These are phyloP conservation scores for Eimeria falciformis DNA, from an alignment of 169 alveolate genomes.

Conservation along the genomic window DNA sequence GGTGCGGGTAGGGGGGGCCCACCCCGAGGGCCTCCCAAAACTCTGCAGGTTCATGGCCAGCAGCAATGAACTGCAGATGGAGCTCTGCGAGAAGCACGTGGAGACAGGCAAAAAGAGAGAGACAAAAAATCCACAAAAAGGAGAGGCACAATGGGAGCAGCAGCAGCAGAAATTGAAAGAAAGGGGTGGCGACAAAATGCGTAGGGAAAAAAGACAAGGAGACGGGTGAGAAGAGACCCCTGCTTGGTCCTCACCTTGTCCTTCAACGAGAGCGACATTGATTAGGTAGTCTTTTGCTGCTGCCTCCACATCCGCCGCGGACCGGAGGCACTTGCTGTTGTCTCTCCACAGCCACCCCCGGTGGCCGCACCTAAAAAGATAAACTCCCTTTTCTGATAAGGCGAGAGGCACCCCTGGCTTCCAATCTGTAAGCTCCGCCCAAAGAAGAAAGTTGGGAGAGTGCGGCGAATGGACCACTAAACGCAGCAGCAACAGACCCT, in stretches of 20 bases:
- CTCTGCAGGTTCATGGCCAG: conserved; percentile 61
- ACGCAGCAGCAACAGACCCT: conserved; percentile 38
- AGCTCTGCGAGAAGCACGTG: neutral
- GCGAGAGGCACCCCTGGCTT: conserved; percentile 41
- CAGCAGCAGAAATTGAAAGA: neutral
- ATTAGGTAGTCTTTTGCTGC: conserved; percentile 47
- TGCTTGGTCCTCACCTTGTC: conserved; percentile 32
- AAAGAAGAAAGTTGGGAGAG: conserved; percentile 55
- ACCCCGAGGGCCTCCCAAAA: conserved; percentile 41
- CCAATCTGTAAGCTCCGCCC: conserved; percentile 66
- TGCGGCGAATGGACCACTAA: conserved; percentile 60
- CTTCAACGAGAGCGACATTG: conserved; percentile 58
- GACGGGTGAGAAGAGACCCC: neutral
- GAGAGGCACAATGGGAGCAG: neutral
- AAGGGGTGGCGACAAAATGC: too few relatives aligned
- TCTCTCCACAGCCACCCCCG: conserved; percentile 66
- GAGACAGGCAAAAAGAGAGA: neutral
- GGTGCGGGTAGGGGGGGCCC: conserved; percentile 42
- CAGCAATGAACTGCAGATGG: conserved; percentile 31
- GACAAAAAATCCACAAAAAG: neutral
- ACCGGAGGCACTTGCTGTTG: conserved; percentile 61
- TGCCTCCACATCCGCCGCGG: conserved; percentile 31
- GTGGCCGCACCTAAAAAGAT: conserved; percentile 11
- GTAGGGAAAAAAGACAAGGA: neutral
- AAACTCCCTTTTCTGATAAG: conserved; percentile 33